Evolutionary conservation across 371 early-diverging fungal genomes (phyloP).

Genomic region (Rhizopus stolonifer): DNA sequence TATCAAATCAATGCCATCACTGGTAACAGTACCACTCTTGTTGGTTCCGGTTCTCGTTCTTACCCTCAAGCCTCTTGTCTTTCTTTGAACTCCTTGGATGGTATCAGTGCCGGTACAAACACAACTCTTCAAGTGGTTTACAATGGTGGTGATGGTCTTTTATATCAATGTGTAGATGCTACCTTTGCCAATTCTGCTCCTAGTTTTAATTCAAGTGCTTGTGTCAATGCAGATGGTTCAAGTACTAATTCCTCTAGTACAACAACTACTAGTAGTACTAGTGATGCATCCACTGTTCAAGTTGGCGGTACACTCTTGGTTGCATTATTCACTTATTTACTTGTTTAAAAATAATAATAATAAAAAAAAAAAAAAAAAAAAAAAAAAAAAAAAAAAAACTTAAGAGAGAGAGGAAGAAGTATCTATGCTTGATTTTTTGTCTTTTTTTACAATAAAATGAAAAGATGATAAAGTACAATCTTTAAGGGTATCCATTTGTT

Average conservation of each 20-base stretch:
- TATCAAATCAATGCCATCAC: slow-evolving; percentile 47
- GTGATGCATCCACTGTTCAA: neutral
- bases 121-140: slow-evolving; percentile 59
- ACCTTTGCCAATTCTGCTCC: slow-evolving; percentile 36
- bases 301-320: neutral
- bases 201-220: slow-evolving; percentile 42
- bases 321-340: neutral
- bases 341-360: neutral
- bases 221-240: slow-evolving; percentile 39
- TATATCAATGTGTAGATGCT: slow-evolving; percentile 66
- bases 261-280: neutral
- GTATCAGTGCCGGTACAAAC: slow-evolving; percentile 42
- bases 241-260: neutral
- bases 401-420: too few relatives aligned
- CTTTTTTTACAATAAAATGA: neutral
- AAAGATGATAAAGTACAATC: too few relatives aligned
- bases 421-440: too few relatives aligned
- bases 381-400: too few relatives aligned
- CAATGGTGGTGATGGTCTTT: slow-evolving; percentile 56
- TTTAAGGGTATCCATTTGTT: neutral
- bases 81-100: slow-evolving; percentile 35
- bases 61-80: slow-evolving; percentile 52
- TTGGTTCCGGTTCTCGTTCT: slow-evolving; percentile 30
- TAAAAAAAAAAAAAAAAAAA: neutral
- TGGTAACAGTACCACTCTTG: slow-evolving; percentile 37